phyloP scores from a whole-genome alignment of 345 rosid genomes.

The Gossypium turneri region DNA sequence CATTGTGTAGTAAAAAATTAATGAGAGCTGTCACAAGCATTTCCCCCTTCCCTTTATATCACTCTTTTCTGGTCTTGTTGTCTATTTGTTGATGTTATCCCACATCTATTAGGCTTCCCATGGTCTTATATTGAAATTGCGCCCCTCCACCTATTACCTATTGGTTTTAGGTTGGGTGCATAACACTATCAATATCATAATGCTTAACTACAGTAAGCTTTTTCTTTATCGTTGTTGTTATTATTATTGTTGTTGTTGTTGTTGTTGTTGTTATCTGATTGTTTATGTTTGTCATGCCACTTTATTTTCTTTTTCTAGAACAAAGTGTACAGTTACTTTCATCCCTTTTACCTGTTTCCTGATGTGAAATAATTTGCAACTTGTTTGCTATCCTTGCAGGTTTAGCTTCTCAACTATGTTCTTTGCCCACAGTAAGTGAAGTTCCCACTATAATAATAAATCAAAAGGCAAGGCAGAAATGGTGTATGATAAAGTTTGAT shows the following conservation, averaged over 20 bases:
- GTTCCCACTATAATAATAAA: background rate
- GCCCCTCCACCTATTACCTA: too few relatives aligned
- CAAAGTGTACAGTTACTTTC: background rate
- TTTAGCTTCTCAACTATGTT: conserved; percentile 94
- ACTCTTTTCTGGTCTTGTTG: too few relatives aligned
- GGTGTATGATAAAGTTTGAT: conserved; percentile 19
- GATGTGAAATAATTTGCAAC: conserved; percentile 24
- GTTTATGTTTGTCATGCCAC: background rate
- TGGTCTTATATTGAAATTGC: too few relatives aligned
- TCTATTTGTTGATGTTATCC: too few relatives aligned
- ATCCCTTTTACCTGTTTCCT: background rate
- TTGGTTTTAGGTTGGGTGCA: too few relatives aligned
- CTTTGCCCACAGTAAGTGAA: conserved; percentile 80
- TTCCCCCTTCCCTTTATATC: too few relatives aligned
- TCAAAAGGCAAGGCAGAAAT: background rate
- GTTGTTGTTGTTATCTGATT: too few relatives aligned
- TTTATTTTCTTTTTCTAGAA: background rate
- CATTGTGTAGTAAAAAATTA: too few relatives aligned
- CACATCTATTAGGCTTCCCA: too few relatives aligned
- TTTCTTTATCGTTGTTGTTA: background rate
- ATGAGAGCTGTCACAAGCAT: too few relatives aligned
- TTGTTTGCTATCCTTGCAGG: conserved; percentile 58
- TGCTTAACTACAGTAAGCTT: background rate
- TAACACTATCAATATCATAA: background rate
- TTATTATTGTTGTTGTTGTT: too few relatives aligned